Evolutionary conservation across 768 basidiomycete species (phyloP), one percentile per base, ranked within the genome.

Genomic region (Termitomyces sp.): DNA sequence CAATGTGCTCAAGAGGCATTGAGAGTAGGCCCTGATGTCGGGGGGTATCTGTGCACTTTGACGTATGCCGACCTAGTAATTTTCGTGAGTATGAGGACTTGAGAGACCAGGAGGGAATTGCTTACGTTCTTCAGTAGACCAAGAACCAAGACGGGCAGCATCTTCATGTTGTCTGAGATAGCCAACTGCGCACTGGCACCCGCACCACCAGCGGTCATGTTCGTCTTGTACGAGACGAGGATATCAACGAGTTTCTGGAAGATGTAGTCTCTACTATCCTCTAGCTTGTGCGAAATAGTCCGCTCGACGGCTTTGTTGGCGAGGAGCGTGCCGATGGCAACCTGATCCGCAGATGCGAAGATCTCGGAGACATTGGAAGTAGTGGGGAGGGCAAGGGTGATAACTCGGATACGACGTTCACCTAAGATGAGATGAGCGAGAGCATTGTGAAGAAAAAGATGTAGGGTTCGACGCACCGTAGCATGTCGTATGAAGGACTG

Each of bases 31-130:
- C 63, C 97, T 81, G 50, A 99, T 87, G 74, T 99, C 97, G 9
- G 96, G 91, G 34, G 96, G 95, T 70, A 99, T 98, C 69, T 95
- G 93, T 3, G 93, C 86, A 73, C 95, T 98, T 78, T 98, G 95
- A 55, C 97, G 85, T 52, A 98, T 80, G 46, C 94, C 97, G 62
- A 96, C 90, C 93, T 95, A 20, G 39, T 10, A 10, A 27, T 30
- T 42, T n/a, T 37, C 9, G 14, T 48, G 2, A 36, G 53, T 22
- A 26, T 33, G 12, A 30, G 50, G 45, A 20, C 55, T 47, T 37
- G 50, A 57, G 8, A 48, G 26, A 34, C 22, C 18, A 48, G 33
- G 10, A 5, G 50, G 24, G 37, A 18, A 32, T 3, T 20, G 74
- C 84, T 65, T 59, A 95, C 95, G 67, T 98, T 96, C 79, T 99